Base-by-base conservation (phyloP, 768 basidiomycete genomes). In the Cyathus striatus region DNA sequence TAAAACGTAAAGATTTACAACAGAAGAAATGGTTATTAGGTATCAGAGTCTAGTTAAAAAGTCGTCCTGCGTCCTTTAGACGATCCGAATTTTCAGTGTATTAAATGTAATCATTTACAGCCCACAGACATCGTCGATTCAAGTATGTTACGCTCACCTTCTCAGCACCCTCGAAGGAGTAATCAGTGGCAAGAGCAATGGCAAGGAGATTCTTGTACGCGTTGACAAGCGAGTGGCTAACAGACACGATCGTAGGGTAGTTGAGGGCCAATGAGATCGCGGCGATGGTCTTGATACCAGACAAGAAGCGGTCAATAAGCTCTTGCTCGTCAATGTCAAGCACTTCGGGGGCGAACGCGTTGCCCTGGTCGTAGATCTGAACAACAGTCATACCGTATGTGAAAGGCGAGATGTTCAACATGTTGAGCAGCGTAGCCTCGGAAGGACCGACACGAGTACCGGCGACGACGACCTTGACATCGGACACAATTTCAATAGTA, bases 381-480 rank as follows among this genome's bases (percentile, higher is more conserved):
- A 94, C 81, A 51, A 99, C 94, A 40, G 83, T 87, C 95, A 99
- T 97, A 59, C 96, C 96, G 74, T 96, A 99, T 34, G 95, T 97
- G 86, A 97, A 96, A 50, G 92, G 92, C 37, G 95, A 98, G 66
- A 99, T 97, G 80, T 94, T 94, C 61, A 99, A 68, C 96, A 99
- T 96, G 88, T 99, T 98, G 54, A 99, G 77, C 55, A 99, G 81
- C 48, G 94, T 93, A 41, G 96, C 95, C 72, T 98, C 95, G 70
- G 96, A 99, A 23, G 86, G 61, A 54, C 96, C 96, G 65, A 99
- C 96, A 75, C 91, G 90, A 52, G 81, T 85, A 48, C 94, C 94
- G 42, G 84, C 90, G 36, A 71, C 70, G 60, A 99, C 90, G 74
- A 99, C 94, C 72, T 94, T 85, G 61, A 98, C 86, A 61, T 98